A percentile compares a stretch with the other conserved stretches of the same genome.
These are phyloP conservation scores for Hypoxylon sp. DNA, from an alignment of 2,329 filamentous ascomycete species.

Conservation along the genomic window DNA sequence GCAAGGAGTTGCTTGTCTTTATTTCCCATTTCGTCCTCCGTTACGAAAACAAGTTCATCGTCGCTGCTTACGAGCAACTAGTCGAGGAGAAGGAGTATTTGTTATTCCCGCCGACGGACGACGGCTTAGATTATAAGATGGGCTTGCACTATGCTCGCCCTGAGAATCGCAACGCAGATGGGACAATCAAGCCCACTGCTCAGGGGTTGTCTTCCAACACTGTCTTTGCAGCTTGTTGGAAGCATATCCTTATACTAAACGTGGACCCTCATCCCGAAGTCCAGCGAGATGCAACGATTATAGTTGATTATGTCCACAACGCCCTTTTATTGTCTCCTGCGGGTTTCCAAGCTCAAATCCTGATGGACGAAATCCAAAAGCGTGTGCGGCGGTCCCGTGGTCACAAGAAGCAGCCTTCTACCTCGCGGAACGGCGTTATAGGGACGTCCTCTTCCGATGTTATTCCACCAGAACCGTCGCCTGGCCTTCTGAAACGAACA, in stretches of 20 bases:
- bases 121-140: constrained; percentile 72
- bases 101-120: constrained; percentile 67
- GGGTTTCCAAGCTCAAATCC: constrained; percentile 75
- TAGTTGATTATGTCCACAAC: constrained; percentile 88
- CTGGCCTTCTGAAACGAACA: constrained; percentile 73
- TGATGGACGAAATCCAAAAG: constrained; percentile 81
- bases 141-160: constrained; percentile 73
- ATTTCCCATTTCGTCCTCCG: constrained; percentile 91
- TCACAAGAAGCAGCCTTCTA: constrained; percentile 59
- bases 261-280: constrained; percentile 97
- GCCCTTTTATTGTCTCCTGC: constrained; percentile 83
- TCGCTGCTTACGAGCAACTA: constrained; percentile 92
- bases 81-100: constrained; percentile 84
- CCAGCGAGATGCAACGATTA: constrained; percentile 84
- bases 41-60: constrained; percentile 92
- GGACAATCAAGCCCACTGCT: constrained; percentile 69
- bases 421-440: constrained; percentile 61
- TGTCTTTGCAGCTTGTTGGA: constrained; percentile 94
- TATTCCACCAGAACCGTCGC: constrained; percentile 66
- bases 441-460: constrained; percentile 56
- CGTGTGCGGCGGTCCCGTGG: constrained; percentile 64
- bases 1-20: constrained; percentile 93
- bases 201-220: constrained; percentile 84
- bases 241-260: constrained; percentile 89
- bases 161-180: constrained; percentile 70